A percentile compares a stretch with the other conserved stretches of the same genome.
Conservation (phyloP, 768 basidiomycete species). For the Omphalotus guepiniiformis region DNA sequence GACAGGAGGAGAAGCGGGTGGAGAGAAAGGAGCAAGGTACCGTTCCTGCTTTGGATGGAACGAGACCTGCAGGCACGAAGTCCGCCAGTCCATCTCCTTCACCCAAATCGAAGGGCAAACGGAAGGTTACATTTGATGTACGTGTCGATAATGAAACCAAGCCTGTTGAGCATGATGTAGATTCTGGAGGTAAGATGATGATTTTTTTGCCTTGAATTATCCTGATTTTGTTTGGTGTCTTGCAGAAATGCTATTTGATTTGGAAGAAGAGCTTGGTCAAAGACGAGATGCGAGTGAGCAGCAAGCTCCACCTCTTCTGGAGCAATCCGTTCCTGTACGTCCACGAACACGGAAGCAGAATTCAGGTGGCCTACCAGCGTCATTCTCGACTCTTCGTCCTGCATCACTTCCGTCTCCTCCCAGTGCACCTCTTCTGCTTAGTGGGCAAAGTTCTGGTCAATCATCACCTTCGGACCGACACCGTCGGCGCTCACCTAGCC, state of each 20-base stretch:
- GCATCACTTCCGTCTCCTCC: constrained; percentile 43
- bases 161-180: constrained; percentile 12
- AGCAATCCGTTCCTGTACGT: not conserved
- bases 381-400: constrained; percentile 38
- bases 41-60: too few relatives aligned
- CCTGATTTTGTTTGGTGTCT: not conserved
- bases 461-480: not conserved
- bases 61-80: not conserved
- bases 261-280: constrained; percentile 36
- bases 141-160: constrained; percentile 21
- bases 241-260: constrained; percentile 45
- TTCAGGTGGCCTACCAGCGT: constrained; percentile 30
- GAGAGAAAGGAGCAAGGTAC: constrained; percentile 13
- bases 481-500: too few relatives aligned
- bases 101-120: constrained; percentile 29
- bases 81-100: constrained; percentile 2
- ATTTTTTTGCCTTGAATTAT: constrained; percentile 1
- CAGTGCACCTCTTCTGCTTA: constrained; percentile 22
- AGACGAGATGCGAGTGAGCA: constrained; percentile 16
- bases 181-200: constrained; percentile 28
- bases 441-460: not conserved
- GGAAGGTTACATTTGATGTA: constrained; percentile 52
- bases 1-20: constrained; percentile 7
- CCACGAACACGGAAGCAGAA: constrained; percentile 9
- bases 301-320: not conserved